Conservation (phyloP, 1,284 basidiomycete species). For the Afroboletus lepidellus region DNA sequence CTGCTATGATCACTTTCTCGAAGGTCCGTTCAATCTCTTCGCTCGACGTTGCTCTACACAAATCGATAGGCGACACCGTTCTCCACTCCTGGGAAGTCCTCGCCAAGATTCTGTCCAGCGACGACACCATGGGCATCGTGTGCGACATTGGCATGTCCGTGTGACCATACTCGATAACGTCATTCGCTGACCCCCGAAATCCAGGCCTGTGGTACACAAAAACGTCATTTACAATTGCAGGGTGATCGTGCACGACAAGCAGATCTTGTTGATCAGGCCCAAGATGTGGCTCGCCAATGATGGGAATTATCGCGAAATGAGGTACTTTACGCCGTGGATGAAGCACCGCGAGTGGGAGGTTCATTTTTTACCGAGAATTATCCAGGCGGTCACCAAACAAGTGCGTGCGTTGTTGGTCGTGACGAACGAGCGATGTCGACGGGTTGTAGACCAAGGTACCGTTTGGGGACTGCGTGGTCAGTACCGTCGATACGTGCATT, state of each 20-base stretch:
- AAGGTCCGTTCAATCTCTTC: conserved; percentile 51
- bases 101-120: conserved; percentile 79
- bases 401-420: conserved; percentile 37
- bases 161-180: neutral
- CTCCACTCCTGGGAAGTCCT: conserved; percentile 97
- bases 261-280: conserved; percentile 91
- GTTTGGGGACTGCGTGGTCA: conserved; percentile 93
- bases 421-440: conserved; percentile 3
- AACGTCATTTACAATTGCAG: conserved; percentile 98
- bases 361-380: conserved; percentile 85
- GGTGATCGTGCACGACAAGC: conserved; percentile 80
- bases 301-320: conserved; percentile 95
- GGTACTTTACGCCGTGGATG: conserved; percentile 96
- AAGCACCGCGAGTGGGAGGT: conserved; percentile 87
- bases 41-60: neutral
- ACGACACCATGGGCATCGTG: conserved; percentile 75
- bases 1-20: conserved; percentile 90
- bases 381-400: conserved; percentile 87
- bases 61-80: conserved; percentile 78
- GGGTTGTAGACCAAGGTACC: conserved; percentile 68
- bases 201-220: conserved; percentile 93
- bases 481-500: conserved; percentile 93
- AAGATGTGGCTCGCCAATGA: conserved; percentile 99
- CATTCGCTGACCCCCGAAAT: conserved; percentile 1
- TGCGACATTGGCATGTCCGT: conserved; percentile 94